Base-by-base conservation (phyloP, 169 alveolate genomes). In the Plasmodium cynomolgi region DNA sequence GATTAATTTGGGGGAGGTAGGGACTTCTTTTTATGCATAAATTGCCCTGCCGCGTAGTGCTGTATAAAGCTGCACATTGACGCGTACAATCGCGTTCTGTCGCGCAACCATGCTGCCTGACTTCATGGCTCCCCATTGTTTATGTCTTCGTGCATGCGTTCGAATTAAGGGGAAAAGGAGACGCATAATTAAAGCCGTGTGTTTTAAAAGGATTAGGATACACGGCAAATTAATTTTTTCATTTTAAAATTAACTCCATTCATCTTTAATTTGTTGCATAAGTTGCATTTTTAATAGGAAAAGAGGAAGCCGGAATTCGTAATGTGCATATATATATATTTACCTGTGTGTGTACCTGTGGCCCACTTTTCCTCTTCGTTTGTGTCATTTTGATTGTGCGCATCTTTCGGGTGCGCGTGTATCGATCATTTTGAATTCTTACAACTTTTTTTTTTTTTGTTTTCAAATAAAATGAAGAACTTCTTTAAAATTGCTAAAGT, bases 211-310 rank as follows among this genome's bases (percentile, higher is more conserved):
- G 39, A 29, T 68, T 68, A 26, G 41, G 77, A 68, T 68, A 5
- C 77, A 50, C 20, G 31, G 23, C 3, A 80, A 80, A 39, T 80
- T 80, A 39, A 39, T 80, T 80, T 31, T 80, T 80, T 80, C 58
- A n/a, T 80, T 80, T 37, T 41, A 80, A 41, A 34, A 80, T 80
- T 80, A 34, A 41, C 29, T 13, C 39, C 41, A 29, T 82, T 39
- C 39, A 81, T 81, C 86, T 81, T 81, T 37, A 81, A 81, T 81
- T 81, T 81, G 86, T 81, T 81, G 77, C 23, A 81, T 81, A 26
- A 81, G 62, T 7, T 81, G 31, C 37, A 81, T 75, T 44, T 11
- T 75, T 44, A 23, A 26, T 6, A 26, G 26, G 50, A 26, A 75
- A 75, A 75, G 29, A 29, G 26, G 26, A 75, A 34, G 17, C 50